Evolutionary conservation across 2,329 filamentous ascomycete species (phyloP).

Genomic region (Aspergillus quadrilineatus): DNA sequence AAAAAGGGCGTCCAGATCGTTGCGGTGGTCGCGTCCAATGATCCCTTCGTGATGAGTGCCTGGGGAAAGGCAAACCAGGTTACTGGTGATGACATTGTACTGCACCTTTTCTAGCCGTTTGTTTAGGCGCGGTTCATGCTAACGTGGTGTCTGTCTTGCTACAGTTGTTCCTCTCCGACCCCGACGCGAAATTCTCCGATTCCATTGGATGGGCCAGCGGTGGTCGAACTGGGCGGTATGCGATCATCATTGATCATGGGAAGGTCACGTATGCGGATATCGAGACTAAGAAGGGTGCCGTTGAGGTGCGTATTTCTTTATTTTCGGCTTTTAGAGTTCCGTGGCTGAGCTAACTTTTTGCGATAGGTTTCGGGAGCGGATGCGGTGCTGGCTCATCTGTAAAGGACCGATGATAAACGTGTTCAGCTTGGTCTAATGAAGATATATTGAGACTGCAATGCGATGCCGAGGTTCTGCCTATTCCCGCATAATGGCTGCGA

Average conservation of each 20-base stretch:
- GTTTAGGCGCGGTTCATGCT: not conserved
- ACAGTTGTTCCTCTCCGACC: slow-evolving; percentile 72
- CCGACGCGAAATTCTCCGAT: slow-evolving; percentile 68
- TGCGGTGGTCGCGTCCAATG: slow-evolving; percentile 76
- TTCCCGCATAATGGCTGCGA: too few relatives aligned
- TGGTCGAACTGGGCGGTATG: slow-evolving; percentile 73
- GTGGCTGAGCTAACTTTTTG: not conserved
- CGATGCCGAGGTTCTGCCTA: too few relatives aligned
- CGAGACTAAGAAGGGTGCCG: slow-evolving; percentile 52
- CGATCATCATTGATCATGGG: slow-evolving; percentile 76
- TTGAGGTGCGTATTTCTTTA: slow-evolving; percentile 29
- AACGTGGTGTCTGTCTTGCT: not conserved
- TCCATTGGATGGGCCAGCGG: slow-evolving; percentile 68
- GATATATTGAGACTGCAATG: not conserved
- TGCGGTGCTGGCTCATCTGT: slow-evolving; percentile 35
- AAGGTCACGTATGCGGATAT: slow-evolving; percentile 76
- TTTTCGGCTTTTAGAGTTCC: not conserved
- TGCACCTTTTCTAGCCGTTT: not conserved
- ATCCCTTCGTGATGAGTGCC: slow-evolving; percentile 79
- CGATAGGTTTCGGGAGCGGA: slow-evolving; percentile 34
- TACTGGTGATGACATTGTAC: slow-evolving; percentile 65
- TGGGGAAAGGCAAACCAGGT: slow-evolving; percentile 84
- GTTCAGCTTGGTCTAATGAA: not conserved
- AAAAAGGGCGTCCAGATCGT: slow-evolving; percentile 78
- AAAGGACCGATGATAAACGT: not conserved